phyloP scores from a whole-genome alignment of 331 rosid species.

The Acacia pycnantha region DNA sequence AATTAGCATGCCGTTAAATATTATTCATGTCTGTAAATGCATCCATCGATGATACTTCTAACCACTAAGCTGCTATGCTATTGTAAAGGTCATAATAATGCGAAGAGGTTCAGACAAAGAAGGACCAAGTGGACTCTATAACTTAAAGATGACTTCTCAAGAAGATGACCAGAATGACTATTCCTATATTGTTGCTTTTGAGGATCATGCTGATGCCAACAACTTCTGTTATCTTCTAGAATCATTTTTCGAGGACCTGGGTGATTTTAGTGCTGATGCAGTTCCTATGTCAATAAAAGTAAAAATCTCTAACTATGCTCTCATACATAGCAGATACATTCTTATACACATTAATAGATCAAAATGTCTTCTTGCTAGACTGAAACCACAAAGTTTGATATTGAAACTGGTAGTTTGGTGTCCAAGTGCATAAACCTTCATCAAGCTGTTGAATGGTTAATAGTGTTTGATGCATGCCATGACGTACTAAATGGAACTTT shows the following conservation, averaged over 20 bases:
- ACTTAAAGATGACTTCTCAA: constrained; percentile 42
- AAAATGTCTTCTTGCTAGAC: not conserved
- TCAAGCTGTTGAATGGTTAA: constrained; percentile 4
- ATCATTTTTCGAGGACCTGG: constrained; percentile 67
- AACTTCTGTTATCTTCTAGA: constrained; percentile 78
- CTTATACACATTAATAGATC: not conserved
- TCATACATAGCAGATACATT: not conserved
- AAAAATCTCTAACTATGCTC: constrained; percentile 26
- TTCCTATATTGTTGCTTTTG: constrained; percentile 64
- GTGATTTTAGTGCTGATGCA: constrained; percentile 56
- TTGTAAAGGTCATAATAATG: constrained; percentile 64
- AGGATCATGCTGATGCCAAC: constrained; percentile 17
- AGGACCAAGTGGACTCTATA: constrained; percentile 59
- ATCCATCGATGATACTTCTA: constrained; percentile 15
- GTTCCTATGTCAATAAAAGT: constrained; percentile 71
- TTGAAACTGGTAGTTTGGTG: constrained; percentile 17
- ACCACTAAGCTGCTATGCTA: constrained; percentile 21
- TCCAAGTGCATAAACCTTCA: constrained; percentile 4
- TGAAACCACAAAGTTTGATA: constrained; percentile 17
- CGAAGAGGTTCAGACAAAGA: constrained; percentile 47
- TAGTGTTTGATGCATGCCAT: not conserved
- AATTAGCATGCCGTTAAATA: not conserved
- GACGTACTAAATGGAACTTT: not conserved
- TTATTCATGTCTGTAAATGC: not conserved
- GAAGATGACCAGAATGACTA: constrained; percentile 36